Evolutionary conservation across 805 yeast species (phyloP), one percentile per base, ranked within the genome.

Genomic region (Metschnikowia cubensis): DNA sequence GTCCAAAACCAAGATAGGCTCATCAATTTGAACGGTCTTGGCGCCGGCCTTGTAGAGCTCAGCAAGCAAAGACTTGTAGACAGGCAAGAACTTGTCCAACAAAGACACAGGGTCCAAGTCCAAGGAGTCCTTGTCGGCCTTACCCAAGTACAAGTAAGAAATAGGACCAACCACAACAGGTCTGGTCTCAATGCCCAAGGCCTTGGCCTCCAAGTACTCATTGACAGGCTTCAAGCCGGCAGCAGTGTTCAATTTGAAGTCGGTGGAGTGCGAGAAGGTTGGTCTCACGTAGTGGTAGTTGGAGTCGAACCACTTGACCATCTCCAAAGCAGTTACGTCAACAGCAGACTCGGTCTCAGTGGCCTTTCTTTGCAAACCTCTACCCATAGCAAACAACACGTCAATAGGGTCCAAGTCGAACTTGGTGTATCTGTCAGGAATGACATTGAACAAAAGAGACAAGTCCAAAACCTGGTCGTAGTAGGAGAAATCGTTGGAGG

Each of bases 261-360:
- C 85, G 59, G 97, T 92, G 62, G 89, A 81, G 81, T 90, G 84
- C 50, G 96, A 87, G 82, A 94, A 91, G 62, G 99, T 94, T 75
- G 99, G 99, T 82, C 99, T 89, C 68, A 94, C 98, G 75, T 94
- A 94, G 78, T 94, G 99, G 89, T 94, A 94, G 89, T 94, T 94
- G 59, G 97, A 88, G 77, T 94, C 99, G 66, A 94, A 94, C 99
- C 99, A 94, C 82, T 94, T 94, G 64, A 94, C 99, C 99, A 94
- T 94, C 83, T 94, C 96, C 71, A 89, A 82, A 65, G 99, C 99
- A 57, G 98, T 92, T 55, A 94, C 99, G 75, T 94, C 99, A 63
- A 94, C 96, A 62, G 96, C 96, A 64, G 85, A 81, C 55, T 83
- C 71, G 60, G 90, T 69, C 63, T 86, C 96, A 60, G 95, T 87